Conservation (phyloP, 2,329 filamentous ascomycete species). For the Colletotrichum karsti region DNA sequence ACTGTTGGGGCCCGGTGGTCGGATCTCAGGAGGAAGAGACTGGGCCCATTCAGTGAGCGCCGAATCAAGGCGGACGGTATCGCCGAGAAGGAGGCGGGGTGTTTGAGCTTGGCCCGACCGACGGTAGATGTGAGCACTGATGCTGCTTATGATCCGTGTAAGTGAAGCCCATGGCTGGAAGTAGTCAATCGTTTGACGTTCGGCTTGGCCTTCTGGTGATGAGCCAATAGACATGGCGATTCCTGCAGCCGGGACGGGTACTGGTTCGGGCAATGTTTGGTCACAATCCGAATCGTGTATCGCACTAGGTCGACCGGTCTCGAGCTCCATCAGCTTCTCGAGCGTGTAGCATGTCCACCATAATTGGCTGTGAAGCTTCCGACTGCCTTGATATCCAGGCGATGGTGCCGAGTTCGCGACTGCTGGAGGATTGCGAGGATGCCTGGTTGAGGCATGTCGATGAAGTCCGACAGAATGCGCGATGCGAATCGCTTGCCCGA, state of each 20-base stretch:
- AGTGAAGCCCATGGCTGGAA: slow-evolving; percentile 30
- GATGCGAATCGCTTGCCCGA: slow-evolving; percentile 34
- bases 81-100: slow-evolving; percentile 16
- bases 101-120: slow-evolving; percentile 1
- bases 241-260: background rate
- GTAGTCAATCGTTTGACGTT: slow-evolving; percentile 8
- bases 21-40: slow-evolving; percentile 20
- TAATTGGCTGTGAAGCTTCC: slow-evolving; percentile 56
- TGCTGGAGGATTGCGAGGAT: background rate
- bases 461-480: slow-evolving; percentile 37
- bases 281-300: slow-evolving; percentile 31
- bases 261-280: background rate
- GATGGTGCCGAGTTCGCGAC: background rate
- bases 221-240: background rate
- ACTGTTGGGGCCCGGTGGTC: background rate
- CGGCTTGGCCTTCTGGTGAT: background rate
- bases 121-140: slow-evolving; percentile 12
- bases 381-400: slow-evolving; percentile 34
- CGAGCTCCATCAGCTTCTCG: slow-evolving; percentile 42
- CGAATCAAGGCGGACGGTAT: slow-evolving; percentile 26
- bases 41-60: slow-evolving; percentile 29
- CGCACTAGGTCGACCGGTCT: slow-evolving; percentile 33
- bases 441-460: slow-evolving; percentile 12
- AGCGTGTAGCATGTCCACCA: slow-evolving; percentile 64
- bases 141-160: slow-evolving; percentile 28